These are phyloP conservation scores for Sphagnum fallax DNA, from an alignment of 228 moss, liverwort and hornwort species.

Conservation along the genomic window DNA sequence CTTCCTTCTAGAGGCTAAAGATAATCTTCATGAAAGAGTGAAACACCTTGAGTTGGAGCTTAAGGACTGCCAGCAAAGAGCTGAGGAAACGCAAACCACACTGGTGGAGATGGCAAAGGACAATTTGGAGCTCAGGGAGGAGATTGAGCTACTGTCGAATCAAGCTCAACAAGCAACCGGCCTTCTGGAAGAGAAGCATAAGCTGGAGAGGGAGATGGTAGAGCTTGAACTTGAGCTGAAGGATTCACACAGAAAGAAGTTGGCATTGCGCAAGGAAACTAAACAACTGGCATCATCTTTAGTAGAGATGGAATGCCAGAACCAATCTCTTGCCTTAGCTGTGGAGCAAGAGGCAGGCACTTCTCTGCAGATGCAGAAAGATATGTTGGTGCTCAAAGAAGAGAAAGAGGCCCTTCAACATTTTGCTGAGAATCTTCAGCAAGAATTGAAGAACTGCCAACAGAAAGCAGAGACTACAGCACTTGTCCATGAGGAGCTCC, in stretches of 20 bases:
- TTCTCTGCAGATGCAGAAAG: neutral
- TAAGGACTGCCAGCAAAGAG: constrained; percentile 12
- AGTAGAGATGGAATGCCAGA: neutral
- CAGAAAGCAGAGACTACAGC: constrained; percentile 22
- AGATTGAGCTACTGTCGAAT: constrained; percentile 12
- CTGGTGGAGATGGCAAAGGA: constrained; percentile 28
- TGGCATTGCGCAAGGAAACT: constrained; percentile 17
- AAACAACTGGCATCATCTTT: constrained; percentile 18
- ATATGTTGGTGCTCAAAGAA: constrained; percentile 2
- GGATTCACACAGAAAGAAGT: constrained; percentile 6
- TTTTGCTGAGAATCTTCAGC: constrained; percentile 7
- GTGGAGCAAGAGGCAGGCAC: neutral
- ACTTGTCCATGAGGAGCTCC: constrained; percentile 31
- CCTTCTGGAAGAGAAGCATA: constrained; percentile 28
- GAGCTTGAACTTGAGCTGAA: constrained; percentile 30
- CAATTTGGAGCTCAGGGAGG: constrained; percentile 31
- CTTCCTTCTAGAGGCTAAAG: constrained; percentile 15
- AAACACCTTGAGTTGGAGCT: constrained; percentile 23
- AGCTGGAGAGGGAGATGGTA: constrained; percentile 18
- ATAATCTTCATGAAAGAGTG: constrained; percentile 18
- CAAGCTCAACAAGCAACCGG: constrained; percentile 14
- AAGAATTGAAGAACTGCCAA: constrained; percentile 9
- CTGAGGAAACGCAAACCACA: constrained; percentile 31
- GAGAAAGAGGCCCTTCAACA: neutral
- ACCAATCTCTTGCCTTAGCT: constrained; percentile 10